Conservation (phyloP, 2,329 filamentous ascomycete genomes). For the Aspergillus sp. region DNA sequence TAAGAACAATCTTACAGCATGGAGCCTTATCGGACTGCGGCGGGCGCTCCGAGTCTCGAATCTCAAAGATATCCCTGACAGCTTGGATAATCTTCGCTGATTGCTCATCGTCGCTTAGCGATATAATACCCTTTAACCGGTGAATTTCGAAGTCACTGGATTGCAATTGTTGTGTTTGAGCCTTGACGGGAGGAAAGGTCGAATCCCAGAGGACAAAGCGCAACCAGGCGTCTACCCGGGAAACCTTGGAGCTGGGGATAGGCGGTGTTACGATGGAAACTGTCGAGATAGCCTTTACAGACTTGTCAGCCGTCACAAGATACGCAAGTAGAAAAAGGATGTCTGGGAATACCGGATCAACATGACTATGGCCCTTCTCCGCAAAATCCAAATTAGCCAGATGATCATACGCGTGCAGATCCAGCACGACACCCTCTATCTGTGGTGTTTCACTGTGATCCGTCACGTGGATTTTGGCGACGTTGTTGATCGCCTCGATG, state of each 20-base stretch:
- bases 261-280: slow-evolving; percentile 60
- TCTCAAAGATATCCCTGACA: slow-evolving; percentile 87
- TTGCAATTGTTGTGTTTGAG: slow-evolving; percentile 12
- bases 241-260: slow-evolving; percentile 51
- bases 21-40: slow-evolving; percentile 10
- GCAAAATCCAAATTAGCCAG: slow-evolving; percentile 64
- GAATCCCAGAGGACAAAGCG: slow-evolving; percentile 74
- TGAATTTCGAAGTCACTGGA: slow-evolving; percentile 65
- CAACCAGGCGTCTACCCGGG: slow-evolving; percentile 69
- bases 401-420: slow-evolving; percentile 86
- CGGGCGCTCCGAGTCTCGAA: slow-evolving; percentile 53
- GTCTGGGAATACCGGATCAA: slow-evolving; percentile 60
- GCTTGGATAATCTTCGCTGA: slow-evolving; percentile 74
- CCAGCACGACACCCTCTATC: slow-evolving; percentile 77
- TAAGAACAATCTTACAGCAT: slow-evolving; percentile 40
- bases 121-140: slow-evolving; percentile 72
- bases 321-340: not conserved
- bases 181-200: slow-evolving; percentile 23
- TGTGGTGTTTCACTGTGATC: slow-evolving; percentile 69
- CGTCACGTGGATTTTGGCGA: slow-evolving; percentile 77
- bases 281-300: slow-evolving; percentile 68
- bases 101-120: slow-evolving; percentile 49
- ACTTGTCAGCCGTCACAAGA: not conserved
- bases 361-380: slow-evolving; percentile 74
- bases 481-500: slow-evolving; percentile 76